Conservation (phyloP, 169 alveolate genomes). For the Plasmodium gallinaceum region DNA sequence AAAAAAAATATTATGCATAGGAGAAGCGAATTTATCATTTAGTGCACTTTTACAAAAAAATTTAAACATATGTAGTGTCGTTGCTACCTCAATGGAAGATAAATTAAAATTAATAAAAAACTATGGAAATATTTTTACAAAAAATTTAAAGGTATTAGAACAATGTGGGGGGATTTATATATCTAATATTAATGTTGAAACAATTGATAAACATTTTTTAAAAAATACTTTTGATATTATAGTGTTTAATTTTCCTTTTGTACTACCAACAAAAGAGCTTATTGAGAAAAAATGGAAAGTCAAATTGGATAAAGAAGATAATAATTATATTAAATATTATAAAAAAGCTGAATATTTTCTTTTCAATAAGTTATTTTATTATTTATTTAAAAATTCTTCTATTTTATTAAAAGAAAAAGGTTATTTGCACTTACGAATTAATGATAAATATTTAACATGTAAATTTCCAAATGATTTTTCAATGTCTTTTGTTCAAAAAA, state of each 20-base stretch:
- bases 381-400: conserved; percentile 29
- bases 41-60: conserved; percentile 36
- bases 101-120: neutral
- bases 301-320: neutral
- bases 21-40: conserved; percentile 50
- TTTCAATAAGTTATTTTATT: conserved; percentile 19
- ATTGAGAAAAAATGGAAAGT: conserved; percentile 31
- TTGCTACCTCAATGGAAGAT: conserved; percentile 40
- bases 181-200: conserved; percentile 47
- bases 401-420: conserved; percentile 26
- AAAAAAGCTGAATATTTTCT: conserved; percentile 35
- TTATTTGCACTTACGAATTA: conserved; percentile 38
- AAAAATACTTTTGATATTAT: conserved; percentile 55
- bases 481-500: conserved; percentile 11
- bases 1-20: conserved; percentile 51
- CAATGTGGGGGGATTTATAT: conserved; percentile 40
- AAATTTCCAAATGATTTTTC: conserved; percentile 7
- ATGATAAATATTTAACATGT: conserved; percentile 59
- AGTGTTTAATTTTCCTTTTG: conserved; percentile 56
- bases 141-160: conserved; percentile 57
- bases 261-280: conserved; percentile 26
- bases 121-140: conserved; percentile 30
- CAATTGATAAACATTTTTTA: conserved; percentile 22
- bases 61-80: conserved; percentile 15
- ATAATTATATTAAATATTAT: conserved; percentile 42